Evolutionary conservation across 306 rosid species (phyloP), one percentile per base, ranked within the genome.

Genomic region (Acacia confusa): DNA sequence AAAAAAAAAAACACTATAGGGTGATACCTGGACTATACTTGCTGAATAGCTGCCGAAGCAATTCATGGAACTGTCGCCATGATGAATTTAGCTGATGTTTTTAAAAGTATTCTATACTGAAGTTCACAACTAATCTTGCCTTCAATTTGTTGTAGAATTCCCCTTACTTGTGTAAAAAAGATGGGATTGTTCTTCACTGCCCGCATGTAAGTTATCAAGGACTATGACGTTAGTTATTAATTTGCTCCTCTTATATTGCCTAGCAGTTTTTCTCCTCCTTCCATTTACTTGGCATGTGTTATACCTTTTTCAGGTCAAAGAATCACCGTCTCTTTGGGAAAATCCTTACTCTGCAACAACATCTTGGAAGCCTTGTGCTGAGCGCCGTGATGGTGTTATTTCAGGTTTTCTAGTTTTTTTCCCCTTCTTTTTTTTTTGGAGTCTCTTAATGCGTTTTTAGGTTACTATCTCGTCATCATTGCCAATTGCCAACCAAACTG

Each of bases 291-390:
- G 14, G 30, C 3, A 63, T 41, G 64, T 78, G 61, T 52, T 73
- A 22, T 47, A 3, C 78, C 53, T 8, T 66, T 65, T 76, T 25
- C 75, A 96, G 99, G 99, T 93, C 9, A 96, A 96, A 88, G 99
- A 96, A 86, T 77, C 90, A 13, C 86, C 92, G 30, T 96, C 99
- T 28, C 97, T 96, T 25, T 96, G 99, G 99, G 97, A 96, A 86
- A 96, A 96, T 88, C 99, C 99, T 32, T 88, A 76, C 79, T 96
- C 98, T 6, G 91, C 99, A 15, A 96, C 99, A 11, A 92, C 92
- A 69, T 96, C 98, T 66, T 96, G 99, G 99, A 96, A 88, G 88
- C 93, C 99, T 24, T 96, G 99, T 76, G 99, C 98, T 2, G 99
- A 96, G 89, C 98, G 95, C 15, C 86, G 89, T n/a, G 86, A 90